Conservation (phyloP, 306 rosid genomes). For the Rosa persica region DNA sequence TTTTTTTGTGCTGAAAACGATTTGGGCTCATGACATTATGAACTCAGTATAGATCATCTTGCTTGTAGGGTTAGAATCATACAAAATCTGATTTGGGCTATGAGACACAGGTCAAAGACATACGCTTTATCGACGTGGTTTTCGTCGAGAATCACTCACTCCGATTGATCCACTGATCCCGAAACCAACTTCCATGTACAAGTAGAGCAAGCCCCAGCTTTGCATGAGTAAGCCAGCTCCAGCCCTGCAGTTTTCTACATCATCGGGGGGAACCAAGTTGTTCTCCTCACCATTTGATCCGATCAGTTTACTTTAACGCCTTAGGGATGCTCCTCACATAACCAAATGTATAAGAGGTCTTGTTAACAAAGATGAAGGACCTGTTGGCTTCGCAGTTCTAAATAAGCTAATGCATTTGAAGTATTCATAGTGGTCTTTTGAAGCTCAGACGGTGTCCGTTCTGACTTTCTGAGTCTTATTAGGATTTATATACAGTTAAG, state of each 20-base stretch:
- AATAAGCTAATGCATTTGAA: slow-evolving; percentile 35
- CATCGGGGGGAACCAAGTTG: slow-evolving; percentile 53
- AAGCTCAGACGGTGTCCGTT: neutral
- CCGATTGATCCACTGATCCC: slow-evolving; percentile 57
- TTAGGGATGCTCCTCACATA: slow-evolving; percentile 42
- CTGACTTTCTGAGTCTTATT: slow-evolving; percentile 23
- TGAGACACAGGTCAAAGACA: slow-evolving; percentile 50
- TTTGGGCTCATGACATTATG: neutral
- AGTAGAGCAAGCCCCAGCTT: slow-evolving; percentile 71
- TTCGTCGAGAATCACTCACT: slow-evolving; percentile 58
- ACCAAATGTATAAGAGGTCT: slow-evolving; percentile 34
- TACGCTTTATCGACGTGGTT: slow-evolving; percentile 50
- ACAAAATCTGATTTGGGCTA: slow-evolving; percentile 53
- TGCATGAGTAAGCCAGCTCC: slow-evolving; percentile 53
- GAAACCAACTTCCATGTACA: slow-evolving; percentile 52
- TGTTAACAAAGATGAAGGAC: slow-evolving; percentile 35
- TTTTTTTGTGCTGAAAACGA: neutral
- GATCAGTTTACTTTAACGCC: slow-evolving; percentile 46
- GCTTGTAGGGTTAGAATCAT: slow-evolving; percentile 67
- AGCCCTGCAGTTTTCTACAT: slow-evolving; percentile 40
- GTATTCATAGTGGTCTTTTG: slow-evolving; percentile 37
- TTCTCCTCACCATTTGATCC: slow-evolving; percentile 58
- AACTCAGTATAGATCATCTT: slow-evolving; percentile 44
- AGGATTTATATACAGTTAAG: neutral
- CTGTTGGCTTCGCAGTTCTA: slow-evolving; percentile 22